Evolutionary conservation across 2,329 filamentous ascomycete species (phyloP).

Genomic region (Claviceps monticola): DNA sequence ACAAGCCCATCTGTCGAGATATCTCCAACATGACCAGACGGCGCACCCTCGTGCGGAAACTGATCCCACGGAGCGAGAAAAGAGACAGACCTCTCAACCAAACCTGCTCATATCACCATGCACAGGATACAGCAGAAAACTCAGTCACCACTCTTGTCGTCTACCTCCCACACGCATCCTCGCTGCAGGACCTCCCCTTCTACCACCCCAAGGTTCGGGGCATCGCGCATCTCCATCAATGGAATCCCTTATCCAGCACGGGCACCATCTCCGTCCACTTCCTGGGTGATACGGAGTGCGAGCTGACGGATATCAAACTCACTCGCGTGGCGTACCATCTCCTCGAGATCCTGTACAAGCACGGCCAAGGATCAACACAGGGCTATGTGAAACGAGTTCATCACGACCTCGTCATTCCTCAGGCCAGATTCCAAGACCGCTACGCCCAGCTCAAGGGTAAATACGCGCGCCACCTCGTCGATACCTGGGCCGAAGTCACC

Average conservation of each 20-base stretch:
- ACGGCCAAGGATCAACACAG: constrained; percentile 47
- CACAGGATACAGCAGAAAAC: constrained; percentile 11
- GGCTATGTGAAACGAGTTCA: constrained; percentile 73
- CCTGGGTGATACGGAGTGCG: constrained; percentile 30
- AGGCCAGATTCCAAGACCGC: constrained; percentile 64
- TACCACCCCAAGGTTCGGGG: constrained; percentile 71
- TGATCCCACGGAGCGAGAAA: constrained; percentile 71
- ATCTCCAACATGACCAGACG: constrained; percentile 25
- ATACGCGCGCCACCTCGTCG: constrained; percentile 58
- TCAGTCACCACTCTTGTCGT: constrained; percentile 36
- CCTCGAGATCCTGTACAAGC: constrained; percentile 56
- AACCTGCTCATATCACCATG: constrained; percentile 60
- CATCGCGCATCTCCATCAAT: constrained; percentile 64
- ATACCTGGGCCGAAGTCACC: constrained; percentile 74
- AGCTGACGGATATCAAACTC: constrained; percentile 31
- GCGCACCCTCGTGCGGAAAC: constrained; percentile 56
- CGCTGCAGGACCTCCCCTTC: constrained; percentile 56
- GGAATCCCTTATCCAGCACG: constrained; percentile 26
- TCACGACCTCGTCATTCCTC: constrained; percentile 69
- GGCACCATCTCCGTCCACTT: constrained; percentile 49
- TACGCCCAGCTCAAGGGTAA: constrained; percentile 68
- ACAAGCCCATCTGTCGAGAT: constrained; percentile 5
- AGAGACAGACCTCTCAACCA: constrained; percentile 66
- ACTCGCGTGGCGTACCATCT: constrained; percentile 55
- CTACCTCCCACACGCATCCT: constrained; percentile 61